These are phyloP conservation scores for Alternaria conjuncta DNA, from an alignment of 2,329 filamentous ascomycete genomes.

Conservation along the genomic window DNA sequence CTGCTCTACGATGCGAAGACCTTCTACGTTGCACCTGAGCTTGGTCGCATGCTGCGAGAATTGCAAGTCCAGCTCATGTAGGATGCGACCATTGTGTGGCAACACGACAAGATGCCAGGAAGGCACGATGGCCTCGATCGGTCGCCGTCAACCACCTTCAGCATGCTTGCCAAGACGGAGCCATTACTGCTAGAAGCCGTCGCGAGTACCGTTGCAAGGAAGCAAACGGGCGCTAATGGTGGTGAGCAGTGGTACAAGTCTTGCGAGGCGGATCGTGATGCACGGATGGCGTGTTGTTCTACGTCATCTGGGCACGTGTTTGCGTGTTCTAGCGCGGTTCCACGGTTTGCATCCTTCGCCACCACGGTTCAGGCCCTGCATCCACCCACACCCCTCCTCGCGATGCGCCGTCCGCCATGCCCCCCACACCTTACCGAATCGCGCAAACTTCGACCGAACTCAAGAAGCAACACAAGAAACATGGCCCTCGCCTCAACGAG, in stretches of 20 bases:
- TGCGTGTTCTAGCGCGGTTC: constrained; percentile 12
- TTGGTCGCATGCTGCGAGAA: background rate
- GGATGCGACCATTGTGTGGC: background rate
- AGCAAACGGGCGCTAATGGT: background rate
- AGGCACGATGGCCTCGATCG: background rate
- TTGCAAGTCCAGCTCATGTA: background rate
- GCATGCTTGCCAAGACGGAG: background rate
- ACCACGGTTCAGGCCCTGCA: constrained; percentile 5
- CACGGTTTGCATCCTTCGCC: constrained; percentile 1
- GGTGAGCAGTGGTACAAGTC: background rate
- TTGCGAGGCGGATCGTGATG: background rate
- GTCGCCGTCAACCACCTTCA: background rate
- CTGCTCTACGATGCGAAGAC: background rate
- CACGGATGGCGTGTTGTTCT: background rate
- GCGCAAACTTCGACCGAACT: constrained; percentile 46
- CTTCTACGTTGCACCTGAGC: background rate
- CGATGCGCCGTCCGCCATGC: constrained; percentile 29
- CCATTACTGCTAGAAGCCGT: background rate
- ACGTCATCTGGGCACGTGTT: constrained; percentile 8
- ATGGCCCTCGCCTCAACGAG: constrained; percentile 33
- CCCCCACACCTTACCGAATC: constrained; percentile 29
- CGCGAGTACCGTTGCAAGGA: background rate
- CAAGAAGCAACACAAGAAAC: constrained; percentile 42
- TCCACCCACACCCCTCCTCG: constrained; percentile 2
- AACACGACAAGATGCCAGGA: background rate